Evolutionary conservation across 257 asterid species (phyloP).

Genomic region (Penstemon davidsonii): DNA sequence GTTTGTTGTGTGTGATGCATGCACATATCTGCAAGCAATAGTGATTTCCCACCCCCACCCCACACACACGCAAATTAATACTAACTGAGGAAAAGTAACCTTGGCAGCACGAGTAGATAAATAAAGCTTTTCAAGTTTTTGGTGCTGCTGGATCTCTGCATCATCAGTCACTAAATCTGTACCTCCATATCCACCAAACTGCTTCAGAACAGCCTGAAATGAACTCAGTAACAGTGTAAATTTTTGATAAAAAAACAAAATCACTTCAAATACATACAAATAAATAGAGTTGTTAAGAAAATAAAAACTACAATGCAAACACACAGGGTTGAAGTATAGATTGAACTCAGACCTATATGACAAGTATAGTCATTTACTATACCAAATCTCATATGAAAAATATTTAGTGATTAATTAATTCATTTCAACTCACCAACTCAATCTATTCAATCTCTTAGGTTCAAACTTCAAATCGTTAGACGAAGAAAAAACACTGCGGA

Average conservation of each 20-base stretch:
- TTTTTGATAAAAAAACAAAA: constrained; percentile 11
- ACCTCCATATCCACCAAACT: constrained; percentile 26
- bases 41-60: no score
- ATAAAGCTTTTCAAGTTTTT: constrained; percentile 57
- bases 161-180: constrained; percentile 36
- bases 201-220: constrained; percentile 2
- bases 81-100: constrained; percentile 29
- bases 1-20: no score
- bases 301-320: constrained; percentile 3
- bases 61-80: not conserved
- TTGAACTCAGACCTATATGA: not conserved
- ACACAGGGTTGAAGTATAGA: constrained; percentile 6
- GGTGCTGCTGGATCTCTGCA: constrained; percentile 50
- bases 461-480: not conserved
- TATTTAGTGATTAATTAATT: not conserved
- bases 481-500: constrained; percentile 2
- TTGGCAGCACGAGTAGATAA: constrained; percentile 61
- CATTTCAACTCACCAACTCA: not conserved
- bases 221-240: constrained; percentile 10
- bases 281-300: not conserved
- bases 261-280: constrained; percentile 1
- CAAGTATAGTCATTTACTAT: not conserved
- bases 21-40: no score
- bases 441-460: constrained; percentile 6
- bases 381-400: constrained; percentile 7